Evolutionary conservation across 192 early-diverging fungal species (phyloP).

Genomic region (Rhizophagus sp.): DNA sequence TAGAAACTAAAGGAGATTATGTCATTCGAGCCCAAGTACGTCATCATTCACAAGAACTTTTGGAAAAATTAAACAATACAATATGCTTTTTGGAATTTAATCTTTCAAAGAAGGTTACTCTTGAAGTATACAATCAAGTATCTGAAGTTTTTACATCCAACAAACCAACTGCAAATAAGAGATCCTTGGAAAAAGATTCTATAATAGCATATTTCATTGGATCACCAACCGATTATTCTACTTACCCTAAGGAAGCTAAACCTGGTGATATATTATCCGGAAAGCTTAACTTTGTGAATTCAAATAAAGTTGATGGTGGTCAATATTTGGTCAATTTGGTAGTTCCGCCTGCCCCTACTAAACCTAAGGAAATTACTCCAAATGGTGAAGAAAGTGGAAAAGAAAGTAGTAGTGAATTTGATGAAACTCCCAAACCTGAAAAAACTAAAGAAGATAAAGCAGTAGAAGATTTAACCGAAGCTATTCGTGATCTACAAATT

Average conservation of each 20-base stretch:
- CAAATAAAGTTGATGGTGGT: constrained; percentile 47
- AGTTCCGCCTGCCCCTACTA: constrained; percentile 48
- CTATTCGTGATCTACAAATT: constrained; percentile 77
- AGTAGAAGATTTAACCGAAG: constrained; percentile 60
- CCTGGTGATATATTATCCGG: constrained; percentile 83
- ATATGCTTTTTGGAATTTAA: constrained; percentile 66
- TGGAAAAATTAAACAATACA: constrained; percentile 74
- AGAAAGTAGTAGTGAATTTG: neutral
- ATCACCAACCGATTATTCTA: constrained; percentile 47
- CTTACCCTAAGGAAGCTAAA: constrained; percentile 67
- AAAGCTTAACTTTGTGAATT: constrained; percentile 54
- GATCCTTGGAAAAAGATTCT: constrained; percentile 53
- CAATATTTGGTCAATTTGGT: constrained; percentile 51
- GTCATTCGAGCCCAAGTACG: constrained; percentile 77
- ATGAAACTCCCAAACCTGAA: constrained; percentile 34
- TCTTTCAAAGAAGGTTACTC: constrained; percentile 54
- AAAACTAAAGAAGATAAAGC: constrained; percentile 53
- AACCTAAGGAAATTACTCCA: constrained; percentile 49
- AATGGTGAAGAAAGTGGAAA: constrained; percentile 26
- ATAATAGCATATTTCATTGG: constrained; percentile 58
- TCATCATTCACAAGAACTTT: constrained; percentile 60
- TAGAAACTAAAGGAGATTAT: constrained; percentile 83
- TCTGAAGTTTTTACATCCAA: constrained; percentile 52
- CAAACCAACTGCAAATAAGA: constrained; percentile 45
- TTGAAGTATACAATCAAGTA: constrained; percentile 57